Conservation (phyloP, 306 rosid species). For the Datisca glomerata region DNA sequence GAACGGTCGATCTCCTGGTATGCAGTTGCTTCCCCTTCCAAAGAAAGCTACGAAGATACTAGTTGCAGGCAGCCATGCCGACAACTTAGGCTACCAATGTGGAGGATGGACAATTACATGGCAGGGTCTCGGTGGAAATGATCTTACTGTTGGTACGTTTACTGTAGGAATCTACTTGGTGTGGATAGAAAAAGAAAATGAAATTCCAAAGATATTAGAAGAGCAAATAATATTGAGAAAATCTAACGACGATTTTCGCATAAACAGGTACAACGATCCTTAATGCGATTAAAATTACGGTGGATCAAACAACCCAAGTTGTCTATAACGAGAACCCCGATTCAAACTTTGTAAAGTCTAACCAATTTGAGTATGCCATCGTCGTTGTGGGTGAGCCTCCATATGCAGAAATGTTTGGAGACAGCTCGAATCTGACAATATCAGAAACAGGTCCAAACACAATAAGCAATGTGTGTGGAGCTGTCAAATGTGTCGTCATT, state of each 20-base stretch:
- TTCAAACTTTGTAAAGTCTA: conserved; percentile 43
- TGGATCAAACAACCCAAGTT: conserved; percentile 51
- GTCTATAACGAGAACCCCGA: conserved; percentile 71
- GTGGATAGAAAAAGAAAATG: neutral
- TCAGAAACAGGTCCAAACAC: conserved; percentile 66
- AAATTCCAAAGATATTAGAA: neutral
- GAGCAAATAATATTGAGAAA: neutral
- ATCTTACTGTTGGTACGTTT: conserved; percentile 55
- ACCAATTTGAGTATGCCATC: conserved; percentile 48
- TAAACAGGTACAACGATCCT: conserved; percentile 77
- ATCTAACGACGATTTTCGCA: neutral
- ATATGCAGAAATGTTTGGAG: conserved; percentile 74
- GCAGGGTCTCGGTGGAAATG: conserved; percentile 77
- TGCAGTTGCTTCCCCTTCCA: conserved; percentile 83
- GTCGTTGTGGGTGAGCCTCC: conserved; percentile 86
- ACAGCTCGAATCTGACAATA: conserved; percentile 59
- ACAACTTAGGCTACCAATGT: conserved; percentile 83
- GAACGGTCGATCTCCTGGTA: conserved; percentile 46
- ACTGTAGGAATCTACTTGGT: neutral
- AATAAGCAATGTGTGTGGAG: conserved; percentile 53
- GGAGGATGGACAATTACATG: conserved; percentile 98
- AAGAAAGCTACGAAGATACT: conserved; percentile 64
- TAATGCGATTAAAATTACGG: conserved; percentile 52
- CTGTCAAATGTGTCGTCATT: conserved; percentile 51
- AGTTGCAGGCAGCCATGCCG: conserved; percentile 83